Base-by-base conservation (phyloP, 495 filamentous ascomycete species). In the Aspergillus steynii region DNA sequence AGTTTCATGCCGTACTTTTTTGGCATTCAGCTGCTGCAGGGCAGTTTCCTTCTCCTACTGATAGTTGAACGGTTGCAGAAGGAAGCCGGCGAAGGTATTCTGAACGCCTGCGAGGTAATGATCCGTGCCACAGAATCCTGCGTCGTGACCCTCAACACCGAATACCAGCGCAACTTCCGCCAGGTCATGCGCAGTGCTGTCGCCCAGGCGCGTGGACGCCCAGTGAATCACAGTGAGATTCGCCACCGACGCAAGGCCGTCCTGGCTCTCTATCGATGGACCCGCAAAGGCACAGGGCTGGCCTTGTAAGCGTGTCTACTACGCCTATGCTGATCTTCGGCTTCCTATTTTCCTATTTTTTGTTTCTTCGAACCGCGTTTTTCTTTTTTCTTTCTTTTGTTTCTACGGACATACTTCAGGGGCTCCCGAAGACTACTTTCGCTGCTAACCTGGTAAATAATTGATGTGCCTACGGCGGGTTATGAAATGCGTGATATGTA, bases 1-100 rank as follows among this genome's bases (percentile, higher is more conserved):
- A 91, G 90, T 66, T 93, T 93, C 74, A 95, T 93, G 89, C 91
- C 90, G 5, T 93, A 92, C 77, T 91, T 95, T 71, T 95, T 92
- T 68, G 91, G 90, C 53, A 93, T 95, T 64, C 92, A 93, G 64
- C 81, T 95, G 0, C 77, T 95, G 4, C 91, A 93, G 68, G 90
- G 91, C 6, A 92, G 90, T 48, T 95, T 93, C 72, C 75, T 95
- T 14, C 79, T 93, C 0, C 82, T 95, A 4, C 79, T 93, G 32
- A 92, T 93, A 56, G 91, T 91, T 61, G 91, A 93, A 66, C 90
- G 92, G 65, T 78, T 93, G 50, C 89, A 91, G 66, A 86, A 89
- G 50, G 90, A 92, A 69, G 90, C 90, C 0, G 89, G 87, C 20
- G 87, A 90, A 14, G 91, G 86, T 57, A 90, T 95, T 25, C 86